These are phyloP conservation scores for Galerina marginata DNA, from an alignment of 768 basidiomycete genomes.

Conservation along the genomic window DNA sequence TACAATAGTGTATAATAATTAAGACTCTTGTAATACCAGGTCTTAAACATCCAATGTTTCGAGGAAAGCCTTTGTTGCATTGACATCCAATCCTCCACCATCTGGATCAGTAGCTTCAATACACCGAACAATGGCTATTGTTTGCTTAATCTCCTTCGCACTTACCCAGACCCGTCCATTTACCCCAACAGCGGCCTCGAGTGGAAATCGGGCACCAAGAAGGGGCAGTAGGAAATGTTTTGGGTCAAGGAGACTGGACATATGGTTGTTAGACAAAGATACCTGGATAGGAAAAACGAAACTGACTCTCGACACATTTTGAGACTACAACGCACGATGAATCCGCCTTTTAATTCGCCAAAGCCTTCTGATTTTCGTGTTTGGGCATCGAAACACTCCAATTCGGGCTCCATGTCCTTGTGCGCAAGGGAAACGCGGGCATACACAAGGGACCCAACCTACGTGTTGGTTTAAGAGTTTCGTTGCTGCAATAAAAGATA, in stretches of 20 bases:
- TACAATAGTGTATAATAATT: conserved; percentile 16
- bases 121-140: conserved; percentile 76
- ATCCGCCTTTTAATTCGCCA: conserved; percentile 91
- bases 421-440: conserved; percentile 93
- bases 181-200: conserved; percentile 88
- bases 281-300: conserved; percentile 1
- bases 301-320: conserved; percentile 86
- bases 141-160: conserved; percentile 72
- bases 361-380: conserved; percentile 92
- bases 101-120: conserved; percentile 85
- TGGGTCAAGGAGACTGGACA: conserved; percentile 73
- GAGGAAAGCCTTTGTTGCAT: conserved; percentile 57
- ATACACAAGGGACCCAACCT: conserved; percentile 93
- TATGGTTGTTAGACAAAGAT: conserved; percentile 1
- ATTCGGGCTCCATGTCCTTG: conserved; percentile 97
- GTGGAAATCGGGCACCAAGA: conserved; percentile 80
- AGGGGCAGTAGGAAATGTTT: conserved; percentile 83
- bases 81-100: conserved; percentile 65
- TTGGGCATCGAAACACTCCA: conserved; percentile 95
- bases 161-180: conserved; percentile 94
- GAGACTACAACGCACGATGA: conserved; percentile 80
- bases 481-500: not conserved
- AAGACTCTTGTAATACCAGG: conserved; percentile 1
- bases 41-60: conserved; percentile 45
- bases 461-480: not conserved